A percentile compares a stretch with the other conserved stretches of the same genome.
Conservation (phyloP, 2,329 filamentous ascomycete genomes). For the Rutstroemia sp. region DNA sequence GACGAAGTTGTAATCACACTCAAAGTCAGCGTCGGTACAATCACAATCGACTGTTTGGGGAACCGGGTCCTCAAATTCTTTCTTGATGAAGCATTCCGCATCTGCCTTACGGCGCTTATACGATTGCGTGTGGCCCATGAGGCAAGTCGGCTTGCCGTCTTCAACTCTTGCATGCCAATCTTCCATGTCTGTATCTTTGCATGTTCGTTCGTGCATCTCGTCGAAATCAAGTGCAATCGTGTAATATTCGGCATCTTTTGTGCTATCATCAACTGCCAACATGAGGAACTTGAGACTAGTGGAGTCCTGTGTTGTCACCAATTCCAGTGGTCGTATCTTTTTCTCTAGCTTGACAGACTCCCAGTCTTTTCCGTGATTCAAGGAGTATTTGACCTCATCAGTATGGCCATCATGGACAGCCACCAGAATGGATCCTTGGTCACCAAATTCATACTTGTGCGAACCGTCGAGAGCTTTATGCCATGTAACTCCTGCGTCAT, state of each 20-base stretch:
- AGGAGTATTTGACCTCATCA: constrained; percentile 63
- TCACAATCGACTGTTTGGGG: constrained; percentile 68
- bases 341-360: constrained; percentile 59
- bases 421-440: constrained; percentile 81
- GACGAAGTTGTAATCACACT: constrained; percentile 92
- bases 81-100: constrained; percentile 81
- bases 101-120: constrained; percentile 80
- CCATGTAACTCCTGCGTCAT: constrained; percentile 87
- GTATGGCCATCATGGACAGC: constrained; percentile 66
- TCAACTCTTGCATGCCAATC: constrained; percentile 78
- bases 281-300: constrained; percentile 87
- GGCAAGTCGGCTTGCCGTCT: constrained; percentile 72
- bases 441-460: constrained; percentile 94
- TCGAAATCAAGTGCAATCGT: constrained; percentile 79
- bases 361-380: constrained; percentile 88
- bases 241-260: constrained; percentile 48
- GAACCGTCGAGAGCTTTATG: constrained; percentile 65
- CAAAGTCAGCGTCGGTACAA: constrained; percentile 79
- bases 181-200: constrained; percentile 78
- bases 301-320: constrained; percentile 88
- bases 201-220: constrained; percentile 71
- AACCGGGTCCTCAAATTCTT: constrained; percentile 73
- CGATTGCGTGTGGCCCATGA: constrained; percentile 94
- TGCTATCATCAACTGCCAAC: constrained; percentile 52
- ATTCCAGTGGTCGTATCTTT: constrained; percentile 61